A percentile compares a stretch with the other conserved stretches of the same genome.
phyloP scores from a whole-genome alignment of 352 stramenopile species.

The Plasmopara viticola region DNA sequence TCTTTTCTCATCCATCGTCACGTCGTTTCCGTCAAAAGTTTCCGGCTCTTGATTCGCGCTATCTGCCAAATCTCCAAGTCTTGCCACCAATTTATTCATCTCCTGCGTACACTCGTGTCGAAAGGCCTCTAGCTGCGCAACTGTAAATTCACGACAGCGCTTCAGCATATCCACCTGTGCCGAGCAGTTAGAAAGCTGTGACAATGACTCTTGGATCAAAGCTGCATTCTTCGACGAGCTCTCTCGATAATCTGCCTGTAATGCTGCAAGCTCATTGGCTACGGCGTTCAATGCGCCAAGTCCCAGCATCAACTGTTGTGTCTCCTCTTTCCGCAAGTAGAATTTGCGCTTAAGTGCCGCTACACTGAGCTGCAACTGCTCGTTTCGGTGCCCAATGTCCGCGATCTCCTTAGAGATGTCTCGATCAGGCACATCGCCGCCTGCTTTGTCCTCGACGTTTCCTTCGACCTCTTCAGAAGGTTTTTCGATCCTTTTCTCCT shows the following conservation, averaged over 20 bases:
- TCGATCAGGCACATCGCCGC: background rate
- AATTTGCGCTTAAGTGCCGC: slow-evolving; percentile 35
- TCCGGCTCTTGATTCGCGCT: slow-evolving; percentile 12
- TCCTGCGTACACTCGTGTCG: slow-evolving; percentile 36
- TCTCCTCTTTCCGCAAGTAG: slow-evolving; percentile 28
- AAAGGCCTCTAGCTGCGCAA: slow-evolving; percentile 37
- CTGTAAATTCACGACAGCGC: slow-evolving; percentile 24
- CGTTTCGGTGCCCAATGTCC: slow-evolving; percentile 30
- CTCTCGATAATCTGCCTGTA: slow-evolving; percentile 46
- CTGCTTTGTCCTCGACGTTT: slow-evolving; percentile 10
- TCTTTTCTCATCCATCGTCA: slow-evolving; percentile 12
- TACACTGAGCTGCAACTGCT: slow-evolving; percentile 35
- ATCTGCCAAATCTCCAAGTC: slow-evolving; percentile 31
- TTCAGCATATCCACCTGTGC: slow-evolving; percentile 40
- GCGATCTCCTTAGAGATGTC: slow-evolving; percentile 21
- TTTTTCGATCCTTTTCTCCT: slow-evolving; percentile 11
- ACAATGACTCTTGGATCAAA: slow-evolving; percentile 44
- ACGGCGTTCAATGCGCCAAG: slow-evolving; percentile 33
- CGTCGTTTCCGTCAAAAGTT: slow-evolving; percentile 7
- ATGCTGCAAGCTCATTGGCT: slow-evolving; percentile 29
- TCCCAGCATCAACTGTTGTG: slow-evolving; percentile 29
- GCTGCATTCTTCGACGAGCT: slow-evolving; percentile 37
- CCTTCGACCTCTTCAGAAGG: background rate
- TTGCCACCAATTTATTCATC: slow-evolving; percentile 37
- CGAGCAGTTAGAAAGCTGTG: slow-evolving; percentile 48